Evolutionary conservation across 257 asterid species (phyloP), one percentile per base, ranked within the genome.

Genomic region (Salvia splendens): DNA sequence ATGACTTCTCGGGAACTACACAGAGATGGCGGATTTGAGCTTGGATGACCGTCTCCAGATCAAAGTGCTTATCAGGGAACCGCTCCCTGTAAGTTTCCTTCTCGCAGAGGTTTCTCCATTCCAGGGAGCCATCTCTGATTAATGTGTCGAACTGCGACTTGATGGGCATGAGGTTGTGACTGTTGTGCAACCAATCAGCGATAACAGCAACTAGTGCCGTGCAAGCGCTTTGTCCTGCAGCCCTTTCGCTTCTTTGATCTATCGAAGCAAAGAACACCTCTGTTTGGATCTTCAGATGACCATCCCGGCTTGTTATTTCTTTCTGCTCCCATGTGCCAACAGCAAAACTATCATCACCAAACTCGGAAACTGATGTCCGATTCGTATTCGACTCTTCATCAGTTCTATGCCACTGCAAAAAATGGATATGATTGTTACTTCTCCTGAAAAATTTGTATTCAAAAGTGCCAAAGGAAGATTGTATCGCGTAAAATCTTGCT

Each of bases 141-240:
- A 93, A 75, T 50, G 83, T 76, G 43, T 93, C 95, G 30, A 93
- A 93, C 74, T 93, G 99, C 0, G 97, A 93, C 75, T 88, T 90
- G 56, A 90, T 77, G 47, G 99, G 99, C 97, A 90, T 84, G 71
- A 81, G 88, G 59, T 79, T 77, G 35, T 24, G 76, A 73, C 90
- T 88, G 53, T 66, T 73, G 65, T 88, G 99, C 69, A 93, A 73
- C 99, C 99, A 93, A 75, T 93, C 91, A 11, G 97, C 96, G 30
- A 93, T 79, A 24, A 93, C 96, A 40, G 99, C 95, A 40, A 90
- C 99, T 7, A 93, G 96, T 46, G 91, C 95, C 1, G 99, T 93
- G 67, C 99, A 93, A 40, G 99, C 99, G 54, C 99, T 86, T 75
- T 85, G 97, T 32, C 99, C 97, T 1, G 97, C 94, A 8, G 97